Conservation (phyloP, 441 rosid species). For the Mallotus japonicus region DNA sequence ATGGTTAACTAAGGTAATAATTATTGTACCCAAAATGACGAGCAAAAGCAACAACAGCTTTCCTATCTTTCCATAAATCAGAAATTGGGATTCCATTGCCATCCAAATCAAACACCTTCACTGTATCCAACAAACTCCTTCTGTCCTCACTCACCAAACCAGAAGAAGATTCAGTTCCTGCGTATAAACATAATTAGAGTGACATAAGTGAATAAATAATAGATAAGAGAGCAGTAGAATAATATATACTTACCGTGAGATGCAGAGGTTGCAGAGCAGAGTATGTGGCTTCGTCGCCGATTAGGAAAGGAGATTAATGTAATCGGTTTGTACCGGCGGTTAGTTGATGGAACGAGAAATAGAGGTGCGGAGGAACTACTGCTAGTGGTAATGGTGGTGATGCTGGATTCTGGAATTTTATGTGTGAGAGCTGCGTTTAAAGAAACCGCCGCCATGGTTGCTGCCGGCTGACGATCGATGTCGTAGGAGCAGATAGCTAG, state of each 20-base stretch:
- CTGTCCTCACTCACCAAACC: constrained; percentile 28
- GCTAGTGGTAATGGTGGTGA: not conserved
- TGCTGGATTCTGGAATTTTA: constrained; percentile 23
- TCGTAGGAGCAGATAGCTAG: not conserved
- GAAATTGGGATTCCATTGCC: constrained; percentile 69
- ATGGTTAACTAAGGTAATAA: not conserved
- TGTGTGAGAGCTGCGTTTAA: constrained; percentile 33
- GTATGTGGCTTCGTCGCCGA: constrained; percentile 19
- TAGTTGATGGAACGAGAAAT: constrained; percentile 3
- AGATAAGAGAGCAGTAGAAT: not conserved
- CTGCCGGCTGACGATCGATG: too few species aligned
- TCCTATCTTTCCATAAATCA: constrained; percentile 84
- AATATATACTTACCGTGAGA: constrained; percentile 44
- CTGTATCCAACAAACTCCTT: constrained; percentile 40
- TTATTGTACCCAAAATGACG: constrained; percentile 81
- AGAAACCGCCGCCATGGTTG: constrained; percentile 38
- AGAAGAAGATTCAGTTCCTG: constrained; percentile 40
- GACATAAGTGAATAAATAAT: not conserved
- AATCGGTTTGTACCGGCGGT: not conserved
- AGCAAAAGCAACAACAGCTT: constrained; percentile 84
- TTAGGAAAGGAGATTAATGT: not conserved
- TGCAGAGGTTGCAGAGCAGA: constrained; percentile 51
- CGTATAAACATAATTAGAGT: constrained; percentile 2
- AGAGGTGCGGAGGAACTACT: constrained; percentile 7
- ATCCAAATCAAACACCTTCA: constrained; percentile 61